These are phyloP conservation scores for Filobasidium wieringae DNA, from an alignment of 768 basidiomycete genomes.

Conservation along the genomic window DNA sequence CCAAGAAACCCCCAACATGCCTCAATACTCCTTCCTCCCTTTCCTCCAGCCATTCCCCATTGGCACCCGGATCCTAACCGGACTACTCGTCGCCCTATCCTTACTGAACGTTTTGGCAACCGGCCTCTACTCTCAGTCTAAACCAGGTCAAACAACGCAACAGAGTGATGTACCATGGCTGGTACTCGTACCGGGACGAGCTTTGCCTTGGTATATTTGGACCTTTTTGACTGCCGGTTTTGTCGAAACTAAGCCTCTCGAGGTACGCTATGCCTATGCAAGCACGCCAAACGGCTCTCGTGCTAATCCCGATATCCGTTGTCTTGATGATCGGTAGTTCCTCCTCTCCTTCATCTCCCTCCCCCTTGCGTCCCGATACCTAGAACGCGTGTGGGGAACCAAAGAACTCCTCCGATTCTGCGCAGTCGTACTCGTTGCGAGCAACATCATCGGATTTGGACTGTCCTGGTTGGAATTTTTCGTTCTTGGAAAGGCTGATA, in stretches of 20 bases:
- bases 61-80: constrained; percentile 28
- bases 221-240: constrained; percentile 78
- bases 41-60: constrained; percentile 37
- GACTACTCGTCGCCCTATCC: constrained; percentile 21
- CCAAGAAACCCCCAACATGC: constrained; percentile 25
- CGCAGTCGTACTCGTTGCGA: constrained; percentile 58
- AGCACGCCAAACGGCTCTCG: no score
- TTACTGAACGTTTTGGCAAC: constrained; percentile 15
- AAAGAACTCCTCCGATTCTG: constrained; percentile 78
- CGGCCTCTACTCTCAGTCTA: neutral
- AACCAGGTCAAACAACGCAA: constrained; percentile 5
- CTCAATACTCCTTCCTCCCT: constrained; percentile 35
- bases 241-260: constrained; percentile 69
- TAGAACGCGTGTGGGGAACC: constrained; percentile 90
- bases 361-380: constrained; percentile 71
- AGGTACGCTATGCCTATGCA: constrained; percentile 48
- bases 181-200: constrained; percentile 66
- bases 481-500: constrained; percentile 55
- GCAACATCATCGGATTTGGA: constrained; percentile 77
- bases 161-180: constrained; percentile 37
- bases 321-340: constrained; percentile 46
- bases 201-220: constrained; percentile 73
- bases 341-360: constrained; percentile 62
- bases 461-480: constrained; percentile 71
- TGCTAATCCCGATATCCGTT: neutral